A percentile compares a stretch with the other conserved stretches of the same genome.
These are phyloP conservation scores for Barnettozyma vustinii DNA, from an alignment of 805 yeast genomes.

Conservation along the genomic window DNA sequence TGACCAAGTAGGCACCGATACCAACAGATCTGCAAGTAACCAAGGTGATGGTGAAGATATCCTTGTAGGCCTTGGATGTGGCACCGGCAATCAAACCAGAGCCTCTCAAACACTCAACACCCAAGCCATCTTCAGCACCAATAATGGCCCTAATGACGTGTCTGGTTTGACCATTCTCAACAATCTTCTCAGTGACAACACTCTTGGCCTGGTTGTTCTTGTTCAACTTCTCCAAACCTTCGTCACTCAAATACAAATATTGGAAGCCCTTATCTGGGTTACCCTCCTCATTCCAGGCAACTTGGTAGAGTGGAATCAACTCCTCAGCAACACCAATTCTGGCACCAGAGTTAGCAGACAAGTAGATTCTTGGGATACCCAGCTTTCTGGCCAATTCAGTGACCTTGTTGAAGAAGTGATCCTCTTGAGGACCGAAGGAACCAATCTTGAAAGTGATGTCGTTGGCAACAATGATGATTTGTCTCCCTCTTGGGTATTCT, in stretches of 20 bases:
- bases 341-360: constrained; percentile 99
- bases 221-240: constrained; percentile 51
- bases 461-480: constrained; percentile 87
- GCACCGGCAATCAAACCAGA: constrained; percentile 99
- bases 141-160: constrained; percentile 76
- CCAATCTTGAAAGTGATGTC: constrained; percentile 98
- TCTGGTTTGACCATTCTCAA: constrained; percentile 82
- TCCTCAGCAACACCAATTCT: constrained; percentile 98
- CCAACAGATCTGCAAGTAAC: constrained; percentile 99
- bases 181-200: constrained; percentile 71
- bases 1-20: constrained; percentile 97
- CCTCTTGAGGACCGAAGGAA: constrained; percentile 97
- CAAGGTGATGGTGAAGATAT: constrained; percentile 93
- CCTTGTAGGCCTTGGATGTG: constrained; percentile 95
- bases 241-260: constrained; percentile 76
- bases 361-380: constrained; percentile 92
- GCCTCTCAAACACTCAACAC: constrained; percentile 97
- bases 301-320: constrained; percentile 79
- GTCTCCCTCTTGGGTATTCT: constrained; percentile 95
- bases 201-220: constrained; percentile 55
- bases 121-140: constrained; percentile 94
- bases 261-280: constrained; percentile 83
- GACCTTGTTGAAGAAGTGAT: constrained; percentile 83
- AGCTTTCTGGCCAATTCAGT: constrained; percentile 85
- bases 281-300: constrained; percentile 82